Percentiles rank a stretch among this genome's conserved stretches.
phyloP scores from a whole-genome alignment of 2,329 filamentous ascomycete genomes.

The Monilinia fructicola region DNA sequence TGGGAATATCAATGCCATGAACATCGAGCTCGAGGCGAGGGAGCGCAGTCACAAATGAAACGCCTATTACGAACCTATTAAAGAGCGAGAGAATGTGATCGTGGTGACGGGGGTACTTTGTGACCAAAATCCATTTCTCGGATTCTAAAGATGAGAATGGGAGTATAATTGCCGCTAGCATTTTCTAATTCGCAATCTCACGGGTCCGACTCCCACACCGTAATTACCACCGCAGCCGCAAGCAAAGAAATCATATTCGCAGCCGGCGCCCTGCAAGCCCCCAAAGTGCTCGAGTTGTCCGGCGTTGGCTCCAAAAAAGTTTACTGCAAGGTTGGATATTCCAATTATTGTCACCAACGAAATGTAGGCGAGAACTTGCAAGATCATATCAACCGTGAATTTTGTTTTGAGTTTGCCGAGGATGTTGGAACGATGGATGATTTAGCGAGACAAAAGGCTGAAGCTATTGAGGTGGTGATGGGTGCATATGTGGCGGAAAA shows the following conservation, averaged over 20 bases:
- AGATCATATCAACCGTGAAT: neutral
- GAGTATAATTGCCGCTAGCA: neutral
- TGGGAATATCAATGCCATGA: neutral
- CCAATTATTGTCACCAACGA: conserved; percentile 27
- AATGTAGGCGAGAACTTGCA: conserved; percentile 36
- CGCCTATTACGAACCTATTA: neutral
- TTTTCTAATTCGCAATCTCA: conserved; percentile 13
- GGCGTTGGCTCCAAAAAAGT: conserved; percentile 34
- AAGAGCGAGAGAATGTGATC: neutral
- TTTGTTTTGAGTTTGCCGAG: conserved; percentile 27
- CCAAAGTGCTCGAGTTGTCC: conserved; percentile 41
- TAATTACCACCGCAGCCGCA: conserved; percentile 34
- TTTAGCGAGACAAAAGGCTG: neutral
- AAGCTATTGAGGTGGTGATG: neutral
- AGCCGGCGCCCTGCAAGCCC: conserved; percentile 36
- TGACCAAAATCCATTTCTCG: neutral
- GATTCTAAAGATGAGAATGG: neutral
- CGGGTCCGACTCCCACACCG: no score
- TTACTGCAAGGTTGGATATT: conserved; percentile 31
- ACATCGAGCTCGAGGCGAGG: neutral
- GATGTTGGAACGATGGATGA: neutral
- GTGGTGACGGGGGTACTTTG: neutral
- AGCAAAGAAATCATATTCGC: conserved; percentile 38
- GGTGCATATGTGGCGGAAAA: no score
- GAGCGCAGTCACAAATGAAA: neutral